A percentile compares a stretch with the other conserved stretches of the same genome.
Evolutionary conservation across 441 rosid species (phyloP).

Genomic region (Pelargonium fulgidum): DNA sequence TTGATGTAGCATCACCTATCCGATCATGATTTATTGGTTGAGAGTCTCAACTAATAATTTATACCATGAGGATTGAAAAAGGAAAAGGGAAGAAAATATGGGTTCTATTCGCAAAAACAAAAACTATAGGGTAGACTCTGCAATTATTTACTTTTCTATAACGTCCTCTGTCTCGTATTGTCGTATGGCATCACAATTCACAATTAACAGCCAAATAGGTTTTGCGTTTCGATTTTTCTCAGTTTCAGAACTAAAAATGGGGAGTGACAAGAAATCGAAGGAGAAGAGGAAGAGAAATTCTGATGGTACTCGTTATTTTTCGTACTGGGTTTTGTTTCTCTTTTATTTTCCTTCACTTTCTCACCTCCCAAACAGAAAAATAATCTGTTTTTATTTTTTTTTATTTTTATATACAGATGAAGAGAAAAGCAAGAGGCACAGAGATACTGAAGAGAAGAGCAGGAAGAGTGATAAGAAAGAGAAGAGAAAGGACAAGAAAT

Average conservation of each 20-base stretch:
- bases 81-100: too few species aligned
- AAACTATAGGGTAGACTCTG: not conserved
- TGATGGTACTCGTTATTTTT: constrained; percentile 29
- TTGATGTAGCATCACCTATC: too few species aligned
- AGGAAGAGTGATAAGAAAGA: constrained; percentile 39
- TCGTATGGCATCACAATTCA: not conserved
- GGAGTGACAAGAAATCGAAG: constrained; percentile 48
- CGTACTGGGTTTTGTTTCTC: not conserved
- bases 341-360: constrained; percentile 2
- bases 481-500: constrained; percentile 46
- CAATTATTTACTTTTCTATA: not conserved
- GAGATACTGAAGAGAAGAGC: constrained; percentile 43
- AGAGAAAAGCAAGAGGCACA: constrained; percentile 50
- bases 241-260: constrained; percentile 32
- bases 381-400: not conserved
- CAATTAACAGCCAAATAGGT: not conserved
- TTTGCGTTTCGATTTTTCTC: not conserved
- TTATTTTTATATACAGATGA: constrained; percentile 39
- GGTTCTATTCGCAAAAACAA: too few species aligned
- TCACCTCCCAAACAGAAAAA: not conserved
- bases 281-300: constrained; percentile 48
- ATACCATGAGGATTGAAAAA: too few species aligned
- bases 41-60: too few species aligned
- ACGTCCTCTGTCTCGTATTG: not conserved
- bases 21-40: too few species aligned